Evolutionary conservation across 768 basidiomycete genomes (phyloP), one percentile per base, ranked within the genome.

Genomic region (Cyathus striatus): DNA sequence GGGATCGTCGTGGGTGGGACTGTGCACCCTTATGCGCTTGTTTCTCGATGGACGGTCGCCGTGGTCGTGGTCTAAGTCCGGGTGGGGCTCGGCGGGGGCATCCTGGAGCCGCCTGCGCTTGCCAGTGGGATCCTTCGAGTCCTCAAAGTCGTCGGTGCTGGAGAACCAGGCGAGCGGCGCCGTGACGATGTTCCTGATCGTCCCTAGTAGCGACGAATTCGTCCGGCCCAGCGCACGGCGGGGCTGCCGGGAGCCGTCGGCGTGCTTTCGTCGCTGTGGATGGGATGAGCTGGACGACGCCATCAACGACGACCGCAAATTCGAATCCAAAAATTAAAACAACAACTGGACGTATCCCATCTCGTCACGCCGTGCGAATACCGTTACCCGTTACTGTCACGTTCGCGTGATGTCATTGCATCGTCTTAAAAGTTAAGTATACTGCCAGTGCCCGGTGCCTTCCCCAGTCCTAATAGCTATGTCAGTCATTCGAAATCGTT

Each of bases 121-220:
- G 49, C 78, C 78, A 30, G 63, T 69, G 45, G 65, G 56, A 55
- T 73, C 72, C 50, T 67, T 70, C 35, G 70, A 64, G 47, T 68
- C 68, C 48, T 72, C 70, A 43, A 64, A 65, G 49, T 75, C 75
- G 55, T 75, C 75, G 47, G 69, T 68, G 47, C 67, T 59, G 49
- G 68, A 60, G 50, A 75, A 71, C 63, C 83, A 79, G 63, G 75
- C 69, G 49, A 84, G 67, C 35, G 82, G 79, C 16, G 79, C 78
- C 23, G 80, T 75, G 48, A 85, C 81, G 57, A 83, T 64, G 63
- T 70, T 77, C 69, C 76, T 83, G 61, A 85, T 73, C 37, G 79
- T 60, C 39, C 78, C 79, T 33, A 83, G 58, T 52, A 85, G 69
- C 21, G 83, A 82, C 16, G 67, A 75, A 48, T 72, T 68, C 21